phyloP scores from a whole-genome alignment of 2,329 filamentous ascomycete genomes.

The Beauveria scarabaeidicola region DNA sequence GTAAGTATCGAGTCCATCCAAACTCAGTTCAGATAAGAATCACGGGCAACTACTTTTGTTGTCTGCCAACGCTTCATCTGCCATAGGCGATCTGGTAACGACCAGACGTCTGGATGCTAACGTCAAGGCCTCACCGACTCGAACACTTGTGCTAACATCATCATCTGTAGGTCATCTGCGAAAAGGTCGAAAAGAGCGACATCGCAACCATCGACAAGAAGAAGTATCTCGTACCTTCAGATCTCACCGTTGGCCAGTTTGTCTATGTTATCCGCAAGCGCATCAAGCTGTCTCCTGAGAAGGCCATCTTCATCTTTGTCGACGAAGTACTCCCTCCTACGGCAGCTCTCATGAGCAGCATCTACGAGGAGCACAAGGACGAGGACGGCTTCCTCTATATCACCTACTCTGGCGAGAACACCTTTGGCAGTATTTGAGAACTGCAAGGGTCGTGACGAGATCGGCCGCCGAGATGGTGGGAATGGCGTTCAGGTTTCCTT shows the following conservation, averaged over 20 bases:
- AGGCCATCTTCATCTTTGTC: conserved; percentile 99
- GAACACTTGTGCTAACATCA: not conserved
- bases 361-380: conserved; percentile 98
- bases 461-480: conserved; percentile 13
- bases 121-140: not conserved
- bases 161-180: conserved; percentile 77
- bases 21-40: not conserved
- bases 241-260: conserved; percentile 97
- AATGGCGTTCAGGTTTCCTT: conserved; percentile 29
- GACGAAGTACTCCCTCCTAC: conserved; percentile 96
- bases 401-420: conserved; percentile 99
- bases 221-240: conserved; percentile 96
- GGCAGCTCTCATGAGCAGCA: conserved; percentile 96
- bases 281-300: conserved; percentile 98
- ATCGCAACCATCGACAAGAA: conserved; percentile 99
- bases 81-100: not conserved
- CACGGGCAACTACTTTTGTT: conserved; percentile 7
- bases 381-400: conserved; percentile 90
- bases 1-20: conserved; percentile 50
- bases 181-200: conserved; percentile 98
- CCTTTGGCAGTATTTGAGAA: conserved; percentile 55
- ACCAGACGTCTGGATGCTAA: not conserved
- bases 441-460: not conserved
- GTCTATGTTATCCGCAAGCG: conserved; percentile 99
- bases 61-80: not conserved